Evolutionary conservation across 768 basidiomycete genomes (phyloP).

Genomic region (Kwoniella shandongensis): DNA sequence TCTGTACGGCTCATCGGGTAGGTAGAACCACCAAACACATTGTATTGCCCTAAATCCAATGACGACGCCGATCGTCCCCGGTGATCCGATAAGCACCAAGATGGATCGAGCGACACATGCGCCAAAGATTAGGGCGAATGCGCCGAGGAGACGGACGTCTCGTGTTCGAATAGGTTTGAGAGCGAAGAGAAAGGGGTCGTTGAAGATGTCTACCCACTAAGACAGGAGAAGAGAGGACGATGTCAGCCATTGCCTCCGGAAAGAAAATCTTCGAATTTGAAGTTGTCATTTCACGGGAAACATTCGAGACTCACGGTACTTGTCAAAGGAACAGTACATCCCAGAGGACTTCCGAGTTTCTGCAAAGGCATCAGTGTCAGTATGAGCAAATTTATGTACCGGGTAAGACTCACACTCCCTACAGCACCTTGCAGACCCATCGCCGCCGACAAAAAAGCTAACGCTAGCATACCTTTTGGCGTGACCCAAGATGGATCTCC

Average conservation of each 20-base stretch:
- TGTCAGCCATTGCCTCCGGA: constrained; percentile 48
- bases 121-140: constrained; percentile 68
- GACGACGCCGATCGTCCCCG: constrained; percentile 43
- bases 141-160: constrained; percentile 68
- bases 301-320: constrained; percentile 25
- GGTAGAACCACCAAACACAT: constrained; percentile 30
- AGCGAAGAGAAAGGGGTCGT: constrained; percentile 72
- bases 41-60: constrained; percentile 41
- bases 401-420: constrained; percentile 7
- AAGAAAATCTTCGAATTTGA: no score
- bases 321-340: constrained; percentile 62
- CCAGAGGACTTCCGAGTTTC: constrained; percentile 39
- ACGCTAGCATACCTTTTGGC: constrained; percentile 64
- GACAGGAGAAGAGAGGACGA: constrained; percentile 26
- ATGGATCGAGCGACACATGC: constrained; percentile 59
- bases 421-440: constrained; percentile 66
- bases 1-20: constrained; percentile 2
- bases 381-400: no score
- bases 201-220: constrained; percentile 87
- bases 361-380: constrained; percentile 1
- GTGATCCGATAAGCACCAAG: constrained; percentile 30
- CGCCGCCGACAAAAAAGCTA: constrained; percentile 76
- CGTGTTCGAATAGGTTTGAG: constrained; percentile 59
- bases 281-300: no score
- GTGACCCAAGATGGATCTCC: constrained; percentile 61